Evolutionary conservation across 352 stramenopile genomes (phyloP), one percentile per base, ranked within the genome.

Genomic region (Phytophthora fragariaefolia): DNA sequence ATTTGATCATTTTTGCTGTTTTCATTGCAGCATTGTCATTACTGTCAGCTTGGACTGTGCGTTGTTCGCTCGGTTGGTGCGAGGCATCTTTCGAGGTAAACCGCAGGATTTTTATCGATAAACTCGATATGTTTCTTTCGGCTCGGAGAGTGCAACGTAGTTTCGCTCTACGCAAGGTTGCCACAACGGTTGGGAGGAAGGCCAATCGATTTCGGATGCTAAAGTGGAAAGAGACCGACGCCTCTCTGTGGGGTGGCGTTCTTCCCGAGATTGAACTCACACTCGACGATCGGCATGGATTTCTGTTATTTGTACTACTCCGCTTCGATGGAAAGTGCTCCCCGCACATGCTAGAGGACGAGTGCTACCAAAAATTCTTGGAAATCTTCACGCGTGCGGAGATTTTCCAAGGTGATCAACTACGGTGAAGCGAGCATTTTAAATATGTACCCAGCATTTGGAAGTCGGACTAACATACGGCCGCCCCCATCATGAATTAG

Each of bases 211-310:
- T 98, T 42, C 84, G 96, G 45, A 71, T 77, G 28, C 67, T 98
- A 27, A 89, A 86, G 27, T 99, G 97, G 86, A 52, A 93, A 48
- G 97, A 99, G 71, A 82, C 73, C 4, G 81, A 98, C 47, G 64
- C 75, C 5, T 48, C 73, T 30, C 69, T 97, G 27, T 99, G 95
- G 95, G 91, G 90, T 26, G 86, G 91, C 8, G 68, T 83, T 45
- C 59, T 73, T 5, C 96, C 96, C 2, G 71, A 80, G 15, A 83
- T 99, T 23, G 89, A 97, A 47, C 61, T 96, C 13, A 55, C 65
- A 47, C 86, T 85, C 60, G 66, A 93, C 60, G 82, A 86, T 46
- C 83, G 79, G 58, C 81, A 90, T 61, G 66, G 52, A 10, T 90
- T 91, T 63, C 42, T 87, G 49, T 63, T 91, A 23, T 89, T 82